Conservation (phyloP, 495 filamentous ascomycete genomes). For the Podospora appendiculata region DNA sequence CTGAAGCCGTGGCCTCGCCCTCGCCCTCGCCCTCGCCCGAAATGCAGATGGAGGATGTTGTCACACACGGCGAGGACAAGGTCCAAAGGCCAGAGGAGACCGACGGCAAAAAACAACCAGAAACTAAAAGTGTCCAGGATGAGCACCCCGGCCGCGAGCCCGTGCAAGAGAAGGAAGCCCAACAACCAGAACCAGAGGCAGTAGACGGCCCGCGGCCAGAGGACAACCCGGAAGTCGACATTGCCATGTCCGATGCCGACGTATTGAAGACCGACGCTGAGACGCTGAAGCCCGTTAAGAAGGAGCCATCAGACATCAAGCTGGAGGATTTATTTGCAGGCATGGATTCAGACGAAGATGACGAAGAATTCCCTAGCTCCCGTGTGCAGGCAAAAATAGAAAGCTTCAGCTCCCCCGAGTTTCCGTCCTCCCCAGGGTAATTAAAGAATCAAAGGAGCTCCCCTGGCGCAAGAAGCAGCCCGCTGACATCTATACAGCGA, state of each 20-base stretch:
- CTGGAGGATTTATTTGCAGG: slow-evolving; percentile 77
- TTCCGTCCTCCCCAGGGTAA: slow-evolving; percentile 26
- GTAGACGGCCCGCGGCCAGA: not conserved
- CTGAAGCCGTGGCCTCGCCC: no score
- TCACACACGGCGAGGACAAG: no score
- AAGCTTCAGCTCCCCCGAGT: slow-evolving; percentile 18
- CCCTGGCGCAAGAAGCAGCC: no score
- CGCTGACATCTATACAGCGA: slow-evolving; percentile 6
- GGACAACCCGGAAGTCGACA: slow-evolving; percentile 1
- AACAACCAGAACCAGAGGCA: no score
- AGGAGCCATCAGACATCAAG: slow-evolving; percentile 40
- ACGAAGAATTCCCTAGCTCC: slow-evolving; percentile 66
- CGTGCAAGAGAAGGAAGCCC: no score
- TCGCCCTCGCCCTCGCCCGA: no score
- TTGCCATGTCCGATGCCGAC: not conserved
- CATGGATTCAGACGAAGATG: slow-evolving; percentile 68
- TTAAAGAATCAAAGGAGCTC: not conserved
- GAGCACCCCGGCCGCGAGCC: no score
- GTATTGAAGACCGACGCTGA: not conserved
- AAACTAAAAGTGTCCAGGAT: no score
- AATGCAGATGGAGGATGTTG: no score
- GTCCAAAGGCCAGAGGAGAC: no score
- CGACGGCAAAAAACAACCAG: no score
- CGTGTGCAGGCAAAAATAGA: slow-evolving; percentile 12
- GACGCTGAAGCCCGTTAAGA: no score